These are phyloP conservation scores for Sphaceloma murrayae DNA, from an alignment of 2,329 filamentous ascomycete genomes.

Conservation along the genomic window DNA sequence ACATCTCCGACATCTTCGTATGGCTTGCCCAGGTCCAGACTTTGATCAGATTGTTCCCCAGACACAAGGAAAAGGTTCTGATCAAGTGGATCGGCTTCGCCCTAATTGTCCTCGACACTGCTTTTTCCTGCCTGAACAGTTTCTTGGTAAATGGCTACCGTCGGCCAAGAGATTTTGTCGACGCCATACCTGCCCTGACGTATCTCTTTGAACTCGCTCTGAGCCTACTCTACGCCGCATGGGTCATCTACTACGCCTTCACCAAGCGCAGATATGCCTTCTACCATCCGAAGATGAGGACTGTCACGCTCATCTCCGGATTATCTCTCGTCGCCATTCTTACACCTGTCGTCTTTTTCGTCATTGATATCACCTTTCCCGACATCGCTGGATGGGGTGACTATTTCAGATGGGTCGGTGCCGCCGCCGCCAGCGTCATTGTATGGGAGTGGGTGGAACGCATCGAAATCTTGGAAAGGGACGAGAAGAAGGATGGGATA, in stretches of 20 bases:
- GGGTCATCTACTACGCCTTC: constrained; percentile 88
- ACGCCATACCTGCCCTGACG: constrained; percentile 81
- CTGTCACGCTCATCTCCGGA: constrained; percentile 70
- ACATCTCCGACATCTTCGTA: constrained; percentile 91
- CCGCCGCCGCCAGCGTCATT: constrained; percentile 86
- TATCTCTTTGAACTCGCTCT: constrained; percentile 85
- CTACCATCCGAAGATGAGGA: constrained; percentile 83
- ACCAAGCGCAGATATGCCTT: constrained; percentile 87
- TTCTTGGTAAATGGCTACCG: constrained; percentile 56
- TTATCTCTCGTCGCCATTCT: constrained; percentile 74
- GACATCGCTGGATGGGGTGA: constrained; percentile 87
- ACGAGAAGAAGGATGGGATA: constrained; percentile 90
- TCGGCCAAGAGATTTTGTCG: constrained; percentile 63
- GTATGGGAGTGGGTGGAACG: constrained; percentile 98
- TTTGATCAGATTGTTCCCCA: constrained; percentile 85
- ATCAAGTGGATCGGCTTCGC: constrained; percentile 98
- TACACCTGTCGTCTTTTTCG: constrained; percentile 86
- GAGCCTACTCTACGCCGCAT: constrained; percentile 79
- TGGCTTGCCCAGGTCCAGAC: constrained; percentile 98
- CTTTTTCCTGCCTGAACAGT: constrained; percentile 86
- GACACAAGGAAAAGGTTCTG: constrained; percentile 92
- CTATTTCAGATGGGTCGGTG: constrained; percentile 93
- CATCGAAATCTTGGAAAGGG: constrained; percentile 82
- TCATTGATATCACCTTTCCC: constrained; percentile 77
- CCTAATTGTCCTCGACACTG: constrained; percentile 79